Base-by-base conservation (phyloP, 208 protist genomes). In the Vickermania spadyakhi region DNA sequence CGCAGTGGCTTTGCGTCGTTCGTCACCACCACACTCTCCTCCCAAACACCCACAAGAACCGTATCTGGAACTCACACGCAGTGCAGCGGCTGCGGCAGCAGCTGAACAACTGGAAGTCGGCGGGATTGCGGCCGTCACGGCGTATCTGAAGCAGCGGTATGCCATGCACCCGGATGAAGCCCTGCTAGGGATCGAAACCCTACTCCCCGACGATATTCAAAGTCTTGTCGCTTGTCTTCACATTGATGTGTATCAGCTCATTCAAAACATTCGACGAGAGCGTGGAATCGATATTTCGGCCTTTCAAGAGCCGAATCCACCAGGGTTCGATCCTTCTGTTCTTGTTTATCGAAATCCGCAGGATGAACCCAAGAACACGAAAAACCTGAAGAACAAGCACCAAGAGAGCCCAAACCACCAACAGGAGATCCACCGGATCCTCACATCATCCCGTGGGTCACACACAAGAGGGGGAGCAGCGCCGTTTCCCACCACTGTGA, bases 151-250 rank as follows among this genome's bases (percentile, higher is more conserved):
- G 52, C 65, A 88, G 56, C 69, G 86, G 65, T 88, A 87, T 60
- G 85, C 81, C 3, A 66, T 74, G 2, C 78, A 88, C 36, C 31
- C 70, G 21, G 61, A 68, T 1, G 85, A 92, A 56, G 54, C 27
- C 22, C 51, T 62, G 31, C 58, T 60, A 4, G 80, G 81, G 1
- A 52, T 92, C 31, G 81, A 92, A 56, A 86, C 85, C 51, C 72
- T 92, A 72, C 63, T 68, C 1, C 78, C 81, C 3, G 79, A 82
- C 29, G 85, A 92, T 52, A 72, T 89, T 27, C 68, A 76, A 1
- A 73, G 66, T 26, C 74, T 92, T 11, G 72, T 63, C 60, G 77
- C 86, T 68, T 92, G 85, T 60, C 82, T 92, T 57, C 84, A 89
- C 70, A 65, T 86, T 21, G 84, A 91, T 56, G 52, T 80, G 7